Evolutionary conservation across 2,329 filamentous ascomycete species (phyloP).

Genomic region (Xylariaceae sp.): DNA sequence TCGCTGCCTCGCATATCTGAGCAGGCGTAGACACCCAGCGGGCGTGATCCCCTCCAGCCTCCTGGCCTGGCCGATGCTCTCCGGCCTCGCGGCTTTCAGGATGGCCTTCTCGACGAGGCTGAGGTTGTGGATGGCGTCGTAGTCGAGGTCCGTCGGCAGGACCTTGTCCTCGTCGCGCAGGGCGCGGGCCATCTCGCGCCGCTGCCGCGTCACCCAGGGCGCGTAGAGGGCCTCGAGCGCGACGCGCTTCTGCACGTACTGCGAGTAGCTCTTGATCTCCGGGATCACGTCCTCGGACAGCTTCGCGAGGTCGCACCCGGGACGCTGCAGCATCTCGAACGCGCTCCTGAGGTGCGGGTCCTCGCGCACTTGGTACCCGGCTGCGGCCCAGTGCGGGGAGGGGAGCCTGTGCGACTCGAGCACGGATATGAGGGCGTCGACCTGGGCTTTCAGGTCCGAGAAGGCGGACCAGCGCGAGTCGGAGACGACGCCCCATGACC

Average conservation of each 20-base stretch:
- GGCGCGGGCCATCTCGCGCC: slow-evolving; percentile 59
- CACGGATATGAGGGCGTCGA: slow-evolving; percentile 57
- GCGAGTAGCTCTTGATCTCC: slow-evolving; percentile 47
- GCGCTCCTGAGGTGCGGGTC: slow-evolving; percentile 65
- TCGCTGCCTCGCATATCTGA: slow-evolving; percentile 46
- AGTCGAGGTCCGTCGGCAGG: slow-evolving; percentile 72
- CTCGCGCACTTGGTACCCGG: slow-evolving; percentile 63
- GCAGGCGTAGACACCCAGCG: slow-evolving; percentile 52
- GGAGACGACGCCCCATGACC: slow-evolving; percentile 70
- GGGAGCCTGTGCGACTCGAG: slow-evolving; percentile 56
- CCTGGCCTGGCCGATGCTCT: slow-evolving; percentile 82
- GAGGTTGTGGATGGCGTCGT: slow-evolving; percentile 65
- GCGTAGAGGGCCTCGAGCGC: slow-evolving; percentile 80
- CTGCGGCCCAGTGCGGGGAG: slow-evolving; percentile 60
- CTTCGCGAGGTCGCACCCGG: slow-evolving; percentile 51
- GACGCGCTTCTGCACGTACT: slow-evolving; percentile 62
- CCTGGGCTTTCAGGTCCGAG: slow-evolving; percentile 58
- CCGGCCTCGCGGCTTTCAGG: slow-evolving; percentile 65
- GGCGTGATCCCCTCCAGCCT: slow-evolving; percentile 76
- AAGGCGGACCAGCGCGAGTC: slow-evolving; percentile 72
- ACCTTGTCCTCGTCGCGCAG: slow-evolving; percentile 69
- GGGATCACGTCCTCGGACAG: slow-evolving; percentile 56
- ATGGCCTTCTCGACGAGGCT: slow-evolving; percentile 73
- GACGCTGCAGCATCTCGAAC: slow-evolving; percentile 71
- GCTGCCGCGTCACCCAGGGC: slow-evolving; percentile 75